Evolutionary conservation across 345 rosid species (phyloP).

Genomic region (Anacardium occidentale): DNA sequence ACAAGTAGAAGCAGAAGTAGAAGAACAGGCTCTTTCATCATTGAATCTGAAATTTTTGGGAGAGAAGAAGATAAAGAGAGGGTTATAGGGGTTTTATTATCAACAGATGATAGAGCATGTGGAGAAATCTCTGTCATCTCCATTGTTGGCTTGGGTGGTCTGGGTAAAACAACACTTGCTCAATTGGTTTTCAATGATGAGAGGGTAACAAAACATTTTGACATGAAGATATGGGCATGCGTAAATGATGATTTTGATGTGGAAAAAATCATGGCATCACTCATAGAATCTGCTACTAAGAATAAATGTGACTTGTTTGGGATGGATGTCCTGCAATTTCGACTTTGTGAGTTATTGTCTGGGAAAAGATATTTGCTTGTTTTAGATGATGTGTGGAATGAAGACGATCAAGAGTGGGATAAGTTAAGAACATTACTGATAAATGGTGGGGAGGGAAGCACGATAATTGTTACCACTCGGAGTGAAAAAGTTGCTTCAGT

Average conservation of each 20-base stretch:
- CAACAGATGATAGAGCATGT: background rate
- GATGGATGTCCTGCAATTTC: constrained; percentile 23
- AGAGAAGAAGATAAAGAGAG: constrained; percentile 11
- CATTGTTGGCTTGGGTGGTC: constrained; percentile 26
- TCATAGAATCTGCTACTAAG: constrained; percentile 14
- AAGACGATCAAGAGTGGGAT: constrained; percentile 23
- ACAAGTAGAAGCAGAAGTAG: constrained; percentile 1
- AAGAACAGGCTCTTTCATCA: constrained; percentile 10
- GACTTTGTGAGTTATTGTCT: background rate
- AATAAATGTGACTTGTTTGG: background rate
- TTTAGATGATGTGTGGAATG: constrained; percentile 32
- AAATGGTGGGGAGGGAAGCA: constrained; percentile 21
- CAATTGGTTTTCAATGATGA: constrained; percentile 24
- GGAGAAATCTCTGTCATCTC: constrained; percentile 4
- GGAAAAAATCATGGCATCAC: background rate
- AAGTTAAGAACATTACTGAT: constrained; percentile 2
- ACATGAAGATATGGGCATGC: constrained; percentile 23
- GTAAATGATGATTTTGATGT: constrained; percentile 20
- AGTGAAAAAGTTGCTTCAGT: constrained; percentile 18
- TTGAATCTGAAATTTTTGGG: constrained; percentile 12
- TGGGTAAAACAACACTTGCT: constrained; percentile 31
- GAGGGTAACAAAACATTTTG: constrained; percentile 10
- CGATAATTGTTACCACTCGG: constrained; percentile 24
- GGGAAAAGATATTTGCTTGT: constrained; percentile 26
- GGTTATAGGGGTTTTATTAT: background rate